Percentiles rank a stretch among this genome's conserved stretches.
These are phyloP conservation scores for Ocimum tenuiflorum DNA, from an alignment of 257 asterid species.

Conservation along the genomic window DNA sequence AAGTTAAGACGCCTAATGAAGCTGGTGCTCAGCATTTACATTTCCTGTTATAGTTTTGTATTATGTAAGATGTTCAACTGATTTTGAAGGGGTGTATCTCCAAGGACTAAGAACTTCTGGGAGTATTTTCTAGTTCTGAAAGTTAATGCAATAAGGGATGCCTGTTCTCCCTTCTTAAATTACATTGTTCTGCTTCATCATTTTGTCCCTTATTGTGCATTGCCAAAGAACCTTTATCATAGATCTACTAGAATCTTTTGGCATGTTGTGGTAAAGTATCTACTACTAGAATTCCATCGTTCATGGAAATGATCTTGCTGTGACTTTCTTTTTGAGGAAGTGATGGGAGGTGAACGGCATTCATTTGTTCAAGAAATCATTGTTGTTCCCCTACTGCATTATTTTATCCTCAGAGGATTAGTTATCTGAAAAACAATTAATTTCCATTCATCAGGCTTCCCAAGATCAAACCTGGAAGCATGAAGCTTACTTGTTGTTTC, in stretches of 20 bases:
- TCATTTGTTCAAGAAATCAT: neutral
- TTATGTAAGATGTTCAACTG: neutral
- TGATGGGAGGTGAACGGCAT: neutral
- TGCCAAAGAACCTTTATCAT: neutral
- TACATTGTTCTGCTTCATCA: neutral
- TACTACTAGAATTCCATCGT: neutral
- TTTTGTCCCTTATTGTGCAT: neutral
- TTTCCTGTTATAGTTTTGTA: neutral
- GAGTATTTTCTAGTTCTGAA: neutral
- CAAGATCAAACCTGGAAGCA: conserved; percentile 91
- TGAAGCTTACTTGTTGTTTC: conserved; percentile 94
- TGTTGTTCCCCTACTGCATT: neutral
- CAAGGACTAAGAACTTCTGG: neutral
- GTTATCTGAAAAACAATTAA: neutral
- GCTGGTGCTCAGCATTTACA: neutral
- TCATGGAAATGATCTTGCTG: neutral
- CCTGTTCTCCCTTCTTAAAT: neutral
- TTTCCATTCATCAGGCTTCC: conserved; percentile 43
- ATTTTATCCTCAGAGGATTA: conserved; percentile 9
- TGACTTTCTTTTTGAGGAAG: neutral
- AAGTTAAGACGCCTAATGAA: neutral
- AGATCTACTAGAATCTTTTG: neutral
- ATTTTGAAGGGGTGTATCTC: neutral
- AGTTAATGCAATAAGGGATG: neutral
- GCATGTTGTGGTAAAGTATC: neutral